Percentiles rank a stretch among this genome's conserved stretches.
phyloP scores from a whole-genome alignment of 179 eudicot genomes.

The Camellia oleifera region DNA sequence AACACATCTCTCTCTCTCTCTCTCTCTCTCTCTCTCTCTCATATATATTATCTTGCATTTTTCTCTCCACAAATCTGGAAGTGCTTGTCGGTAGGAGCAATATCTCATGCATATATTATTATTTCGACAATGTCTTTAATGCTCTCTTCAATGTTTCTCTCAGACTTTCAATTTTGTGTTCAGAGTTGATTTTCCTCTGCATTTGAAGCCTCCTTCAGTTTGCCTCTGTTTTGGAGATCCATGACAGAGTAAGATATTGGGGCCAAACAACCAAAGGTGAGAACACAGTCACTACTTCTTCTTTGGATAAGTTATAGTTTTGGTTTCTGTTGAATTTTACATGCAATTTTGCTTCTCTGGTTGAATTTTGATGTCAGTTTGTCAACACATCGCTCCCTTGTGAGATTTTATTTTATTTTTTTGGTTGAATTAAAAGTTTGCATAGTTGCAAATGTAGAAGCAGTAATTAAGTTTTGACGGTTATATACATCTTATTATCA shows the following conservation, averaged over 20 bases:
- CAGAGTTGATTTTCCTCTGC: not conserved
- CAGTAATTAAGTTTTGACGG: too few relatives aligned
- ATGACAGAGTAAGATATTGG: not conserved
- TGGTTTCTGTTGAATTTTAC: not conserved
- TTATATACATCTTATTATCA: too few relatives aligned
- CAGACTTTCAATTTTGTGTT: conserved; percentile 1
- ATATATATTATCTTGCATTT: not conserved
- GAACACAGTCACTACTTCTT: not conserved
- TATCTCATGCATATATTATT: not conserved
- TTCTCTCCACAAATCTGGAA: conserved; percentile 3
- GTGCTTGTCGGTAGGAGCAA: conserved; percentile 2
- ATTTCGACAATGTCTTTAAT: not conserved
- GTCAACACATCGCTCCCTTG: too few relatives aligned
- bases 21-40: not conserved
- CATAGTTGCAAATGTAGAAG: too few relatives aligned
- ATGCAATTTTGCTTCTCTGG: not conserved
- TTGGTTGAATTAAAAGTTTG: too few relatives aligned
- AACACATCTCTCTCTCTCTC: not conserved
- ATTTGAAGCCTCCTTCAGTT: not conserved
- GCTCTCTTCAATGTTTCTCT: not conserved
- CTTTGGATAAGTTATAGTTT: not conserved
- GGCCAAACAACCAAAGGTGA: not conserved
- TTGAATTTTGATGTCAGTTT: not conserved
- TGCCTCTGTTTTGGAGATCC: not conserved
- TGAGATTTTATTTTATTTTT: too few relatives aligned